Conservation (phyloP, 1,284 basidiomycete genomes). For the Pyrrhoderma lamaoense region DNA sequence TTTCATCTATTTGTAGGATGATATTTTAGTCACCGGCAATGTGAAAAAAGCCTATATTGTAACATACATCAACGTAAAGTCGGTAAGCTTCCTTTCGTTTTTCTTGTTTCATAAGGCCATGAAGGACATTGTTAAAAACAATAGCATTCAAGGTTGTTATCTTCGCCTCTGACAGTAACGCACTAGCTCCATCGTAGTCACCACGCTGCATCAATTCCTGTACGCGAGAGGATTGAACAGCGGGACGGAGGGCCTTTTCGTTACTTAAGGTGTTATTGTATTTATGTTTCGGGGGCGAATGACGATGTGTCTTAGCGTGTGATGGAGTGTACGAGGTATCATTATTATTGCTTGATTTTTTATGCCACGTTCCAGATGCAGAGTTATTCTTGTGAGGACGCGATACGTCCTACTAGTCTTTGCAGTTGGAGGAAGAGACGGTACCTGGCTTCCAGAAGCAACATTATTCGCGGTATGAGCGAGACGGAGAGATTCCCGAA, state of each 20-base stretch:
- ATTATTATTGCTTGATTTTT: no score
- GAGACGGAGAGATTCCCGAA: no score
- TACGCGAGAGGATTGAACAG: slow-evolving; percentile 25
- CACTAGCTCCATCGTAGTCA: slow-evolving; percentile 51
- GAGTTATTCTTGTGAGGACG: no score
- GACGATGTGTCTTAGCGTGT: no score
- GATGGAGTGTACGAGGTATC: no score
- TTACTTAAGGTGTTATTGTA: no score
- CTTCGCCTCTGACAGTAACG: slow-evolving; percentile 55
- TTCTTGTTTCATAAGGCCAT: slow-evolving; percentile 45
- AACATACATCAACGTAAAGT: slow-evolving; percentile 60
- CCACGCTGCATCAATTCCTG: slow-evolving; percentile 45
- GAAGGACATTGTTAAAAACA: slow-evolving; percentile 71
- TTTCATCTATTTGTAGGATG: slow-evolving; percentile 54
- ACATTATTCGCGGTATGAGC: no score
- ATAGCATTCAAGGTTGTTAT: slow-evolving; percentile 59
- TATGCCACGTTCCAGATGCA: no score
- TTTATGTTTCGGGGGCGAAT: no score
- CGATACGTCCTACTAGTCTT: no score
- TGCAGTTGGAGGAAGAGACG: no score
- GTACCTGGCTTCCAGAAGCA: no score
- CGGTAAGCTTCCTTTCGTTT: slow-evolving; percentile 51
- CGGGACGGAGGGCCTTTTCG: slow-evolving; percentile 3
- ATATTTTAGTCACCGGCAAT: slow-evolving; percentile 10
- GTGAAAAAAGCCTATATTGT: background rate